Conservation (phyloP, 345 rosid genomes). For the Arabidopsis arenosa region DNA sequence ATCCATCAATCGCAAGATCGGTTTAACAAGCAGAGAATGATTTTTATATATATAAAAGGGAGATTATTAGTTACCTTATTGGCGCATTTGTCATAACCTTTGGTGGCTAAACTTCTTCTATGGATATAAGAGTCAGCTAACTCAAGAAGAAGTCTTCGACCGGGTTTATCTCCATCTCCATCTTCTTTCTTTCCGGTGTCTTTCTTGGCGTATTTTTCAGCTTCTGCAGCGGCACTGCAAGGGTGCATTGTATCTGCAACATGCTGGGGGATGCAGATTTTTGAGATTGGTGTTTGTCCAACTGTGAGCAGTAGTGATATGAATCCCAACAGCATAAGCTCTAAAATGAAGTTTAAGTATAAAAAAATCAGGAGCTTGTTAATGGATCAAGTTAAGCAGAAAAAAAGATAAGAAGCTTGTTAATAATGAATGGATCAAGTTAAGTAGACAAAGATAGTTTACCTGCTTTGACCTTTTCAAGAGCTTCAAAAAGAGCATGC, state of each 20-base stretch:
- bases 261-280: slow-evolving; percentile 60
- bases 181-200: background rate
- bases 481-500: slow-evolving; percentile 70
- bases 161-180: background rate
- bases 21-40: background rate
- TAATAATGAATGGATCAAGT: slow-evolving; percentile 2
- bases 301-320: slow-evolving; percentile 68
- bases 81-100: slow-evolving; percentile 55
- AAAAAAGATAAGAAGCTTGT: slow-evolving; percentile 6
- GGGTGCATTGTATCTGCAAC: slow-evolving; percentile 74
- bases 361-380: background rate
- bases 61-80: slow-evolving; percentile 46
- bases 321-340: slow-evolving; percentile 82
- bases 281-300: slow-evolving; percentile 62
- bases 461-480: slow-evolving; percentile 88
- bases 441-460: background rate
- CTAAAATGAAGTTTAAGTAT: slow-evolving; percentile 42
- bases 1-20: background rate
- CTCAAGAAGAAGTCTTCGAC: slow-evolving; percentile 55
- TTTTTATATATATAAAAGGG: background rate
- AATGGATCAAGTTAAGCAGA: slow-evolving; percentile 19
- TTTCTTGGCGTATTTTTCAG: slow-evolving; percentile 1
- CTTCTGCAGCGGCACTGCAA: slow-evolving; percentile 37
- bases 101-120: slow-evolving; percentile 61
- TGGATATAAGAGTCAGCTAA: slow-evolving; percentile 43